Conservation (phyloP, 768 basidiomycete genomes). For the Russula lepida region DNA sequence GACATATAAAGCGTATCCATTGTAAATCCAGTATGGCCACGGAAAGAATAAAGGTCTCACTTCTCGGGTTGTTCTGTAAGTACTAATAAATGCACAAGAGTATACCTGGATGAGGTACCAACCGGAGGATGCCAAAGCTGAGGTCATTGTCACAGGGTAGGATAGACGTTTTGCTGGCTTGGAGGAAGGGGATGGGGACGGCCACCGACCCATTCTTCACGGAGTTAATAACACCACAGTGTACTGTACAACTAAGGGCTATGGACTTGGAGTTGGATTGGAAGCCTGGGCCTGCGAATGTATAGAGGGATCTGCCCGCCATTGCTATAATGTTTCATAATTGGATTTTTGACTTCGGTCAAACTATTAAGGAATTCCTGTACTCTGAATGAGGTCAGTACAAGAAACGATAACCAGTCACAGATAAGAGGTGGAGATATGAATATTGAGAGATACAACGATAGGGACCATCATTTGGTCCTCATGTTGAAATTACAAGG, state of each 20-base stretch:
- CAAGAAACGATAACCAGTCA: conserved; percentile 1
- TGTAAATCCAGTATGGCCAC: not conserved
- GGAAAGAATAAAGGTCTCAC: conserved; percentile 17
- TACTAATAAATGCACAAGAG: conserved; percentile 26
- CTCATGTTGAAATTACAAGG: too few species aligned
- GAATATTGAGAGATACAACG: too few species aligned
- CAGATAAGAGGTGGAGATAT: not conserved
- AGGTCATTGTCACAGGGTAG: too few species aligned
- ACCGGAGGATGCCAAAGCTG: too few species aligned
- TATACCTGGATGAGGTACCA: too few species aligned
- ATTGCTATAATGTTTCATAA: conserved; percentile 56
- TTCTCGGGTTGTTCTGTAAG: conserved; percentile 42
- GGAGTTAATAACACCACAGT: too few species aligned
- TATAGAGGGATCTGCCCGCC: conserved; percentile 30
- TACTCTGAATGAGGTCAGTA: conserved; percentile 34
- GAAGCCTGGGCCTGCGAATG: not conserved
- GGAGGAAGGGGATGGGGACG: too few species aligned
- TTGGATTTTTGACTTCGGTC: conserved; percentile 50
- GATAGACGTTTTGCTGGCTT: too few species aligned
- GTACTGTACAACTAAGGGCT: too few species aligned
- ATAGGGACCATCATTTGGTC: too few species aligned
- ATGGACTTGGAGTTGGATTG: too few species aligned
- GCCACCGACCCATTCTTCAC: too few species aligned
- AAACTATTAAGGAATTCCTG: conserved; percentile 64
- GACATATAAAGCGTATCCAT: not conserved